phyloP scores from a whole-genome alignment of 805 yeast genomes.

The Candida verbasci region DNA sequence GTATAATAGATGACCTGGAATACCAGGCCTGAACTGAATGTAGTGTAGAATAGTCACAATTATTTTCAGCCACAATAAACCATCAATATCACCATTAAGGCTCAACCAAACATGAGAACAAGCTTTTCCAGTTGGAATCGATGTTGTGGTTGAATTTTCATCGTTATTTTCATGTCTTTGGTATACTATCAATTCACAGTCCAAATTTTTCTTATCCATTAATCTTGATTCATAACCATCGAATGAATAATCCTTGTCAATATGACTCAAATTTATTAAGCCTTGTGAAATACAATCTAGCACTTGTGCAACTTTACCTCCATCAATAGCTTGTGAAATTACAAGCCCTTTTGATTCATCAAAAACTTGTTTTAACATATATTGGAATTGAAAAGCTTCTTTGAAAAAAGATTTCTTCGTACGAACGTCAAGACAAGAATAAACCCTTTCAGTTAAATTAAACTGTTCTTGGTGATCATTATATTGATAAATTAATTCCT shows the following conservation, averaged over 20 bases:
- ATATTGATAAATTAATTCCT: slow-evolving; percentile 47
- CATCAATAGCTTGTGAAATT: slow-evolving; percentile 52
- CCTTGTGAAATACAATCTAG: slow-evolving; percentile 48
- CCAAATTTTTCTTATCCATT: slow-evolving; percentile 63
- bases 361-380: slow-evolving; percentile 36
- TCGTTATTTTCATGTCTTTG: slow-evolving; percentile 7
- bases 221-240: slow-evolving; percentile 72
- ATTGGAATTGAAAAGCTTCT: slow-evolving; percentile 44
- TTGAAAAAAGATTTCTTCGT: slow-evolving; percentile 29
- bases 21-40: slow-evolving; percentile 35
- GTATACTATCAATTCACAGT: slow-evolving; percentile 52
- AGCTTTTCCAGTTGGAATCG: slow-evolving; percentile 57
- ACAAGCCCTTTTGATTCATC: slow-evolving; percentile 50
- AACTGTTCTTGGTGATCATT: slow-evolving; percentile 40
- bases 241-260: slow-evolving; percentile 51
- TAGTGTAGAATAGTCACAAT: slow-evolving; percentile 41
- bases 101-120: slow-evolving; percentile 74
- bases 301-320: slow-evolving; percentile 59
- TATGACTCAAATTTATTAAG: slow-evolving; percentile 41
- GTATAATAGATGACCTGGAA: slow-evolving; percentile 18
- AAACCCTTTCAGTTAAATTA: slow-evolving; percentile 50
- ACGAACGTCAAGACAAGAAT: slow-evolving; percentile 15
- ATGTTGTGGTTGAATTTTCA: slow-evolving; percentile 13
- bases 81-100: slow-evolving; percentile 55
- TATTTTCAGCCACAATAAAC: slow-evolving; percentile 55